phyloP scores from a whole-genome alignment of 352 stramenopile genomes.

The Pythium guiyangense region DNA sequence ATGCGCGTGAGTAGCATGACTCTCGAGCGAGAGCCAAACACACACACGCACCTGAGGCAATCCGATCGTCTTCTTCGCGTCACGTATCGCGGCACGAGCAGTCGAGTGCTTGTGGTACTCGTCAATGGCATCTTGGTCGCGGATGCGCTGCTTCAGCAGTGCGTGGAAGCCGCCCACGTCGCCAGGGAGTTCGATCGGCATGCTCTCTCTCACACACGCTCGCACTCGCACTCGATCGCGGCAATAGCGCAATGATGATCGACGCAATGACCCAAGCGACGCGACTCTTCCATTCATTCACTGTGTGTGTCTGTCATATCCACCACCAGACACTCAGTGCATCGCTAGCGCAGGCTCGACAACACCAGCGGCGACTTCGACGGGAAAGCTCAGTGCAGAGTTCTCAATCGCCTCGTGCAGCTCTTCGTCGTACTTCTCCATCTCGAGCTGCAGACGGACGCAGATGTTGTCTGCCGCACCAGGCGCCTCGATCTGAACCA shows the following conservation, averaged over 20 bases:
- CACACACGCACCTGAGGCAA: conserved; percentile 4
- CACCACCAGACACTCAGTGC: neutral
- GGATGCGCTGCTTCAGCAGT: conserved; percentile 47
- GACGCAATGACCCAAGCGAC: too few species aligned
- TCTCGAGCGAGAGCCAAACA: neutral
- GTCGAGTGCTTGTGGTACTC: conserved; percentile 12
- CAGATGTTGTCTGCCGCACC: conserved; percentile 14
- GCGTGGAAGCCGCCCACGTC: conserved; percentile 45
- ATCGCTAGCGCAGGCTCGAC: neutral
- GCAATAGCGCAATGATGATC: too few species aligned
- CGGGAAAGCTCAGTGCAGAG: conserved; percentile 33
- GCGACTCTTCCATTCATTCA: too few species aligned
- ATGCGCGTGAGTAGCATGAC: neutral
- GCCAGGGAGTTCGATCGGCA: conserved; percentile 33
- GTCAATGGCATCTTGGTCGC: conserved; percentile 54
- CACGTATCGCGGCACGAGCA: neutral
- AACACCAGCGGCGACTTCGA: conserved; percentile 44
- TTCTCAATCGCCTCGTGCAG: conserved; percentile 54
- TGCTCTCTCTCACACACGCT: neutral
- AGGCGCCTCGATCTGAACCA: conserved; percentile 16
- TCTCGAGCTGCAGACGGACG: conserved; percentile 55
- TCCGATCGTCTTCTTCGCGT: conserved; percentile 10
- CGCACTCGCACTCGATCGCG: too few species aligned
- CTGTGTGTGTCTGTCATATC: neutral
- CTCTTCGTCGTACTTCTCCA: conserved; percentile 60